Conservation (phyloP, 2,329 filamentous ascomycete genomes). For the Drechslerella dactyloides region DNA sequence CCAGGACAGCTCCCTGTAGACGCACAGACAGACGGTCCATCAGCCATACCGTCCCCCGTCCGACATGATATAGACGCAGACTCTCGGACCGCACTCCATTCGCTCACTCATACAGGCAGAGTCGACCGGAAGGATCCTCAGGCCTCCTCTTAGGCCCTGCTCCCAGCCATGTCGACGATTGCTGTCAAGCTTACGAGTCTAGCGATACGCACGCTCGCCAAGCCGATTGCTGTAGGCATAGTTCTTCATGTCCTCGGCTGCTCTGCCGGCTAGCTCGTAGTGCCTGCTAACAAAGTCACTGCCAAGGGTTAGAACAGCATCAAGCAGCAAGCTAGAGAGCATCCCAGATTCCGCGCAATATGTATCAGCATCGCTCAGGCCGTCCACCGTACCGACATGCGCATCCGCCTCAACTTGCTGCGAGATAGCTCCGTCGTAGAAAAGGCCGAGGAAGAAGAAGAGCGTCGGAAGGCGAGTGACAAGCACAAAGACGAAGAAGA, state of each 20-base stretch:
- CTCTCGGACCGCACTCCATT: no score
- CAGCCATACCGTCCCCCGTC: no score
- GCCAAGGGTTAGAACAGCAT: conserved; percentile 65
- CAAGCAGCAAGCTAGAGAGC: conserved; percentile 71
- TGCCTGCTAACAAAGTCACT: conserved; percentile 27
- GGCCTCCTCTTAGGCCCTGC: neutral
- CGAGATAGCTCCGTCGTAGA: conserved; percentile 69
- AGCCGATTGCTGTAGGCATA: conserved; percentile 69
- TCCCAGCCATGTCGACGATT: conserved; percentile 57
- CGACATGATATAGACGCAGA: no score
- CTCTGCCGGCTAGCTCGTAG: neutral
- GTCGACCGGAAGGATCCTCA: no score
- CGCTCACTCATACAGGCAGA: no score
- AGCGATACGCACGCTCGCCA: conserved; percentile 69
- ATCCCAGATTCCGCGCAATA: conserved; percentile 69
- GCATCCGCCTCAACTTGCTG: conserved; percentile 69
- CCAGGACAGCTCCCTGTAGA: no score
- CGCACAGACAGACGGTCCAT: no score
- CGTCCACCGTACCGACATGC: conserved; percentile 72
- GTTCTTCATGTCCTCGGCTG: neutral
- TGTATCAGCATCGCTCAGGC: conserved; percentile 70
- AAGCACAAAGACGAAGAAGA: conserved; percentile 59
- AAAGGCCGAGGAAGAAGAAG: conserved; percentile 67
- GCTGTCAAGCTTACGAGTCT: conserved; percentile 72
- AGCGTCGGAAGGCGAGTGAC: conserved; percentile 63